Evolutionary conservation across 169 alveolate genomes (phyloP).

Genomic region (Eimeria sp.): DNA sequence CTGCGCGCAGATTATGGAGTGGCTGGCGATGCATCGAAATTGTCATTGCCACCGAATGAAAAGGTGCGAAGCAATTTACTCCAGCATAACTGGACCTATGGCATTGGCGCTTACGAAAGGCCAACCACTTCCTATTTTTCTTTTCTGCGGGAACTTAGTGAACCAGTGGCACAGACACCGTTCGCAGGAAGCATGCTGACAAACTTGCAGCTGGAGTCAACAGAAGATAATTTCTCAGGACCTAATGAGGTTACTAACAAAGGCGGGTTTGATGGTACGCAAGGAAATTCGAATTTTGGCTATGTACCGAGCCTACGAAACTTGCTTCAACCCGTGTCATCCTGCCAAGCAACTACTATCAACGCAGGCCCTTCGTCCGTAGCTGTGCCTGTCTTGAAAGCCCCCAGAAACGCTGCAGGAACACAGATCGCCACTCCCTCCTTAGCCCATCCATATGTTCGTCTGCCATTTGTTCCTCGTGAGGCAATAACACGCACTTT

Average conservation of each 20-base stretch:
- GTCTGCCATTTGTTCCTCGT: constrained; percentile 22
- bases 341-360: not conserved
- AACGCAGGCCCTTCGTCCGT: not conserved
- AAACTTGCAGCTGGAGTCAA: not conserved
- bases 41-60: not conserved
- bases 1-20: not conserved
- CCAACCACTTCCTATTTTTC: not conserved
- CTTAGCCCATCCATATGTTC: not conserved
- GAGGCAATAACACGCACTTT: not conserved
- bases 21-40: not conserved
- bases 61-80: not conserved
- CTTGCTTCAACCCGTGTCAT: not conserved
- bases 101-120: not conserved
- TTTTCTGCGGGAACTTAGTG: not conserved
- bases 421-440: not conserved
- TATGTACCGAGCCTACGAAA: not conserved
- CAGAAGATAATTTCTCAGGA: not conserved
- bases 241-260: not conserved
- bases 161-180: not conserved
- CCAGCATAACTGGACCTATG: not conserved
- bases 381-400: not conserved
- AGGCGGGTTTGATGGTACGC: too few species aligned
- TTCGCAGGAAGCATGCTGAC: not conserved
- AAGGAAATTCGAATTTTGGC: not conserved
- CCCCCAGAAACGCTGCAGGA: not conserved